These are phyloP conservation scores for Lipomyces yamadae DNA, from an alignment of 805 yeast genomes.

Conservation along the genomic window DNA sequence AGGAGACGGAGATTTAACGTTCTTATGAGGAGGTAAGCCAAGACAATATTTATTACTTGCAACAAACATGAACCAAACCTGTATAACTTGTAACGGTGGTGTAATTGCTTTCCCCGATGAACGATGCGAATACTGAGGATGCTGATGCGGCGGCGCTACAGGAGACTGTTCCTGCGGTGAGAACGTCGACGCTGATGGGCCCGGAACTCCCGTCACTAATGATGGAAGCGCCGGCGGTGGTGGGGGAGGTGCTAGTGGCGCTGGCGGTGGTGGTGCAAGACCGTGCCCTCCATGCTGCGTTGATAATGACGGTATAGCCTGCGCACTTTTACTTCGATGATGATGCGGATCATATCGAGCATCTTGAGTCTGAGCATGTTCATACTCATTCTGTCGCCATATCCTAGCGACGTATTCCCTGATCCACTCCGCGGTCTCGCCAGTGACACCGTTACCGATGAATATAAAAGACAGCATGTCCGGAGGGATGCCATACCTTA, in stretches of 20 bases:
- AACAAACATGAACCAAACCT: slow-evolving; percentile 17
- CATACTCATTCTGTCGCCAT: slow-evolving; percentile 32
- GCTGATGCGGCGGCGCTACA: slow-evolving; percentile 9
- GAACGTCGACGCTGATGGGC: slow-evolving; percentile 7
- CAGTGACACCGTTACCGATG: slow-evolving; percentile 42
- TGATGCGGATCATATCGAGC: slow-evolving; percentile 21
- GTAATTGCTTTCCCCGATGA: slow-evolving; percentile 9
- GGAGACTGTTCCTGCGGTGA: slow-evolving; percentile 31
- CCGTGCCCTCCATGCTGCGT: background rate
- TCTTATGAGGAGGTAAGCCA: slow-evolving; percentile 12
- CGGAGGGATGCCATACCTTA: slow-evolving; percentile 62
- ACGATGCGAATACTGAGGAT: slow-evolving; percentile 7
- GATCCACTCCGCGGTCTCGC: slow-evolving; percentile 36
- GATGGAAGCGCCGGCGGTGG: slow-evolving; percentile 23
- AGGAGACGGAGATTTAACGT: slow-evolving; percentile 17
- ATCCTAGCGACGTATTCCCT: slow-evolving; percentile 34
- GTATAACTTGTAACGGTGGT: slow-evolving; percentile 32
- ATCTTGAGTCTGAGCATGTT: slow-evolving; percentile 11
- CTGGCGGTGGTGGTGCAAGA: slow-evolving; percentile 20
- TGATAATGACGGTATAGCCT: slow-evolving; percentile 16
- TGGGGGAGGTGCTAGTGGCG: slow-evolving; percentile 24
- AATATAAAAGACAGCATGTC: slow-evolving; percentile 64
- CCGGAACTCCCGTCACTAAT: slow-evolving; percentile 3
- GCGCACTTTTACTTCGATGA: slow-evolving; percentile 28
- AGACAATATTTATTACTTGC: slow-evolving; percentile 3